phyloP scores from a whole-genome alignment of 257 asterid genomes.

The Echites panduratus region DNA sequence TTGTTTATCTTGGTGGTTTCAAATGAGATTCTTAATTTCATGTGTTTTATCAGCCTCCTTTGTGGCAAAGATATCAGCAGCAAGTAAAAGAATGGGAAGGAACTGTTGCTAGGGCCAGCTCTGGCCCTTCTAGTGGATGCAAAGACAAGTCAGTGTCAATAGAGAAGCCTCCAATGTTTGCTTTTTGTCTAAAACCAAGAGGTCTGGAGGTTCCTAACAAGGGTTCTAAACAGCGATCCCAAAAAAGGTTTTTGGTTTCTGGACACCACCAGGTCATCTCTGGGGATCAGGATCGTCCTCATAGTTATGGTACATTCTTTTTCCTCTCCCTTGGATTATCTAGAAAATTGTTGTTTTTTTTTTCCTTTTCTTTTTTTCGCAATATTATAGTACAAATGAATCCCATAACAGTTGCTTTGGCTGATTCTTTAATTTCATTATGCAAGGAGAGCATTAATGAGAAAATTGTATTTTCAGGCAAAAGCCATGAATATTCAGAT shows the following conservation, averaged over 20 bases:
- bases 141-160: constrained; percentile 44
- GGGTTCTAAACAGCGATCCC: constrained; percentile 89
- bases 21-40: constrained; percentile 11
- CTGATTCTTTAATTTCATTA: constrained; percentile 11
- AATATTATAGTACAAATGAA: not conserved
- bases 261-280: constrained; percentile 53
- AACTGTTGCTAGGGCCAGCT: constrained; percentile 40
- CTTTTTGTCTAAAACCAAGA: constrained; percentile 89
- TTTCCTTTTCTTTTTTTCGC: not conserved
- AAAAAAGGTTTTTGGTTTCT: constrained; percentile 60
- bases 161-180: constrained; percentile 89
- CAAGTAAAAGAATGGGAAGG: constrained; percentile 89
- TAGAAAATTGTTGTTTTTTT: not conserved
- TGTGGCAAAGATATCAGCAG: constrained; percentile 83
- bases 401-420: not conserved
- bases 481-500: constrained; percentile 47
- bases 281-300: constrained; percentile 57
- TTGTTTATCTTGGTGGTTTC: constrained; percentile 6
- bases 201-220: constrained; percentile 81
- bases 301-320: constrained; percentile 38
- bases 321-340: constrained; percentile 14
- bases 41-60: constrained; percentile 68
- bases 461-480: constrained; percentile 34
- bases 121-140: constrained; percentile 38
- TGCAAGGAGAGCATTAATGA: constrained; percentile 60